Evolutionary conservation across 495 filamentous ascomycete species (phyloP).

Genomic region (Alectoria sarmentosa): DNA sequence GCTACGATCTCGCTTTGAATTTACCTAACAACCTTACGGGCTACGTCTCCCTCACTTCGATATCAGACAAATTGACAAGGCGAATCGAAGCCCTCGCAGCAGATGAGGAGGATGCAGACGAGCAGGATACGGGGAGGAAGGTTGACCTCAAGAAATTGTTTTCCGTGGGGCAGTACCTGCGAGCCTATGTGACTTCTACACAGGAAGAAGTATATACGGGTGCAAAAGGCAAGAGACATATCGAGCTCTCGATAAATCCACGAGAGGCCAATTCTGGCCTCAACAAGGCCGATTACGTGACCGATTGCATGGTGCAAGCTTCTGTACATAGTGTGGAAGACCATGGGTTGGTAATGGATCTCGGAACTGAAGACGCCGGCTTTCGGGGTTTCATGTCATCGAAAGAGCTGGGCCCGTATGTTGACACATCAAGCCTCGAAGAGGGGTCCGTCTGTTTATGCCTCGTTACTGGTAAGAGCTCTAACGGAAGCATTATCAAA

Average conservation of each 20-base stretch:
- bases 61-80: conserved; percentile 67
- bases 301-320: conserved; percentile 72
- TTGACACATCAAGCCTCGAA: conserved; percentile 55
- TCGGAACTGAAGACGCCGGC: conserved; percentile 61
- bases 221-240: conserved; percentile 65
- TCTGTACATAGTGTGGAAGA: conserved; percentile 87
- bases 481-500: conserved; percentile 77
- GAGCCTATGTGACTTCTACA: conserved; percentile 75
- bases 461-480: conserved; percentile 64
- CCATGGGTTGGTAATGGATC: conserved; percentile 89
- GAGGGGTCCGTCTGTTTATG: conserved; percentile 81
- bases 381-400: conserved; percentile 83
- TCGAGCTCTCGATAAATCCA: conserved; percentile 78
- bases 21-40: conserved; percentile 90
- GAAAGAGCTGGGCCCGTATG: conserved; percentile 61
- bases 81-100: conserved; percentile 57
- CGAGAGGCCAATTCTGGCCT: conserved; percentile 68
- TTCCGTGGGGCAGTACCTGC: conserved; percentile 78
- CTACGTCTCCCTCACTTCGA: conserved; percentile 80
- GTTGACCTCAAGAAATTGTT: conserved; percentile 69
- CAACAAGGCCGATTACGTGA: conserved; percentile 58
- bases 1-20: conserved; percentile 67
- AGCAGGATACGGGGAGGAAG: conserved; percentile 47
- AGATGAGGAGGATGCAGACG: conserved; percentile 47
- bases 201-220: conserved; percentile 37